Conservation (phyloP, 345 rosid genomes). For the Microcos paniculata region DNA sequence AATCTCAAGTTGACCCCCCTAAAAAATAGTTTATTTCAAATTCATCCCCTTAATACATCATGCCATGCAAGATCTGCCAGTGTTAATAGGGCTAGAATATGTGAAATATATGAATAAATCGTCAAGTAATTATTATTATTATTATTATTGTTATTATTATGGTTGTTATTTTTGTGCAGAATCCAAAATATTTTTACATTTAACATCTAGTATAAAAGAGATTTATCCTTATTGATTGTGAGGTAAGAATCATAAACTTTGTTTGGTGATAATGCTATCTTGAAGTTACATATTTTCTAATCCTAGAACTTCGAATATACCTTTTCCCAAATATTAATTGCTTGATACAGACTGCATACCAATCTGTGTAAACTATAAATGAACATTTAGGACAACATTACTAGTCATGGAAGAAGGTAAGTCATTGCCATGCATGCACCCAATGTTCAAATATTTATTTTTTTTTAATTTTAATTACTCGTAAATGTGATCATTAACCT, state of each 20-base stretch:
- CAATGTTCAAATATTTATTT: background rate
- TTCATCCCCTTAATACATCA: too few species aligned
- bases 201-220: background rate
- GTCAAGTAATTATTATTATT: too few species aligned
- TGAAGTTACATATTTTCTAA: too few species aligned
- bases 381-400: background rate
- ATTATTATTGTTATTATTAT: too few species aligned
- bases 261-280: background rate
- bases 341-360: conserved; percentile 23
- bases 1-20: too few species aligned
- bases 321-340: conserved; percentile 15
- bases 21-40: too few species aligned
- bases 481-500: background rate
- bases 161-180: background rate
- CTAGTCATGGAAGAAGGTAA: background rate
- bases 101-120: too few species aligned
- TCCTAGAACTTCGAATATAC: background rate
- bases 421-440: background rate
- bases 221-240: background rate
- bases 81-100: too few species aligned
- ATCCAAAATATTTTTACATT: background rate
- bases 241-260: background rate
- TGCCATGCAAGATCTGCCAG: too few species aligned
- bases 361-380: background rate
- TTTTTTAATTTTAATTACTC: background rate